A percentile compares a stretch with the other conserved stretches of the same genome.
These are phyloP conservation scores for Calonectria pteridis DNA, from an alignment of 2,329 filamentous ascomycete species.

Conservation along the genomic window DNA sequence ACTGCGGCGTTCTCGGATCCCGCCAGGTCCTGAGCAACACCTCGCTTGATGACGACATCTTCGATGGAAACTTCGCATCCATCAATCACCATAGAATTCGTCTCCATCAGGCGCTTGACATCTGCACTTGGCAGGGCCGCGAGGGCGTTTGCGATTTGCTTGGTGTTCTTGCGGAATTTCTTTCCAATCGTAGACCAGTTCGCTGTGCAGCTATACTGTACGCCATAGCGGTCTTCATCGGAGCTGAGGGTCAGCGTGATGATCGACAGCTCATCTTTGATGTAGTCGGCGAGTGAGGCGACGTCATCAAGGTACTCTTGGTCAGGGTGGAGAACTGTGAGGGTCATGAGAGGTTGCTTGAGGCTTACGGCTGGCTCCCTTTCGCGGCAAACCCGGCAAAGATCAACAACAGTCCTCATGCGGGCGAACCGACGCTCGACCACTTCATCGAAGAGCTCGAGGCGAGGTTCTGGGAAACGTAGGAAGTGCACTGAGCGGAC, in stretches of 20 bases:
- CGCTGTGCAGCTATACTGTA: conserved; percentile 84
- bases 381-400: conserved; percentile 85
- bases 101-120: conserved; percentile 77
- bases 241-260: conserved; percentile 82
- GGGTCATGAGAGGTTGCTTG: too few relatives aligned
- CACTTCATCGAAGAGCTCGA: conserved; percentile 82
- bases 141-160: conserved; percentile 86
- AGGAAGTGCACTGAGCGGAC: conserved; percentile 88
- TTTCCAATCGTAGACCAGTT: conserved; percentile 92
- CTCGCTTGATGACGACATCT: too few relatives aligned
- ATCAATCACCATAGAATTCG: too few relatives aligned
- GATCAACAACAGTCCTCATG: conserved; percentile 92
- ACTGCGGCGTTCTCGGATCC: too few relatives aligned
- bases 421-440: conserved; percentile 84
- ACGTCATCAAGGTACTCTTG: too few relatives aligned
- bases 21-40: too few relatives aligned
- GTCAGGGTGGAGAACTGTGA: too few relatives aligned
- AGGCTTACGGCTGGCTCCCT: too few relatives aligned
- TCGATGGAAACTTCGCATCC: too few relatives aligned
- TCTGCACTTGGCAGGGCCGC: conserved; percentile 79
- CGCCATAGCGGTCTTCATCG: conserved; percentile 86
- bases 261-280: conserved; percentile 87
- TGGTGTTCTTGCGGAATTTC: conserved; percentile 91
- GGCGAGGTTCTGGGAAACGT: conserved; percentile 83
- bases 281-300: too few relatives aligned